Conservation (phyloP, 139 green algal genomes). For the Mesostigma viride region DNA sequence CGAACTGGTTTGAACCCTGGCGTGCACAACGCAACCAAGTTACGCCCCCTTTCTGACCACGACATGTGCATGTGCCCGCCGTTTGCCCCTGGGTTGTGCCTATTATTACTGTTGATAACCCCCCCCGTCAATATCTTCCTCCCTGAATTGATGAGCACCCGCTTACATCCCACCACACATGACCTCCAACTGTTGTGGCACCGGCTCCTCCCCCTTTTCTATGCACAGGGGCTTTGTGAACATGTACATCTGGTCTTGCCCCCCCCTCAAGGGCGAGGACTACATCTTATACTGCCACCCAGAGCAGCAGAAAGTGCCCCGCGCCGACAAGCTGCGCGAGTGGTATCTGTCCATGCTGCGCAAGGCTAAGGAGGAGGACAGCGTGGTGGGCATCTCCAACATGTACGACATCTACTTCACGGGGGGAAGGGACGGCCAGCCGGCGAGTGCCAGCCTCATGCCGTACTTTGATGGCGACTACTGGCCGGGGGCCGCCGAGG, state of each 20-base stretch:
- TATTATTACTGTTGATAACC: too few species aligned
- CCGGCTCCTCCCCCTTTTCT: too few species aligned
- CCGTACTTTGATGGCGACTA: constrained; percentile 99
- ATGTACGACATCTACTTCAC: constrained; percentile 91
- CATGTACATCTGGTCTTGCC: constrained; percentile 99
- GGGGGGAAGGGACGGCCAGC: background rate
- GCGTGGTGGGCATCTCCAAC: constrained; percentile 72
- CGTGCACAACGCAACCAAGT: too few species aligned
- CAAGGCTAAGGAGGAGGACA: constrained; percentile 47
- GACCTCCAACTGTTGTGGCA: too few species aligned
- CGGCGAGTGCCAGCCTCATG: constrained; percentile 45
- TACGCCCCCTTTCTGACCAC: too few species aligned
- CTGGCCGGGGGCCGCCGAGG: constrained; percentile 79
- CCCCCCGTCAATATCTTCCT: too few species aligned
- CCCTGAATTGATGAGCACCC: too few species aligned
- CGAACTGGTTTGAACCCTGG: too few species aligned
- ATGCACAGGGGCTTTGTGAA: constrained; percentile 77
- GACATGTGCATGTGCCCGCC: too few species aligned
- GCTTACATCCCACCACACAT: too few species aligned
- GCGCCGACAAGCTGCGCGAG: constrained; percentile 70
- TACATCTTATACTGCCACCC: constrained; percentile 99
- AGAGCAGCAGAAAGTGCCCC: constrained; percentile 81
- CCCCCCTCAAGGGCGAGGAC: constrained; percentile 88
- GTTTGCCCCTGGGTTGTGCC: too few species aligned
- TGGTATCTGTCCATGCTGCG: constrained; percentile 90